phyloP scores from a whole-genome alignment of 2,329 filamentous ascomycete species.

The Graphium sp. region DNA sequence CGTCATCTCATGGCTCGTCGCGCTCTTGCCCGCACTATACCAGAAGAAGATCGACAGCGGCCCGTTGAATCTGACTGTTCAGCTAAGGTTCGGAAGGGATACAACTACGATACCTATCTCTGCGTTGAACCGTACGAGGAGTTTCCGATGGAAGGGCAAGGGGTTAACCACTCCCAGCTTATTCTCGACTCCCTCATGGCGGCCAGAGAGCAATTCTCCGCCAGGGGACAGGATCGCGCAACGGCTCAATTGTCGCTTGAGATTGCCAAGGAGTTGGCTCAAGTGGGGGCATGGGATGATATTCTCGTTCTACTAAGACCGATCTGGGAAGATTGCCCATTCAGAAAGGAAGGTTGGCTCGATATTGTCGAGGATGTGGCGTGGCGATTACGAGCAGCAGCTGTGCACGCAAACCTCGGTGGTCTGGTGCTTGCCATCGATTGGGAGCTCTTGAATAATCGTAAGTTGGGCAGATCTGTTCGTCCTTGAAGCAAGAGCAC shows the following conservation, averaged over 20 bases:
- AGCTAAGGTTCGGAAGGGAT: slow-evolving; percentile 28
- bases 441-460: slow-evolving; percentile 45
- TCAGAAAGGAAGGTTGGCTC: slow-evolving; percentile 42
- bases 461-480: too few relatives aligned
- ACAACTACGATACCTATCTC: slow-evolving; percentile 49
- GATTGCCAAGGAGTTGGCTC: slow-evolving; percentile 36
- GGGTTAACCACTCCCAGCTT: slow-evolving; percentile 36
- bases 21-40: slow-evolving; percentile 34
- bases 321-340: slow-evolving; percentile 39
- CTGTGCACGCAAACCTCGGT: slow-evolving; percentile 30
- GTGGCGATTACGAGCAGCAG: slow-evolving; percentile 43
- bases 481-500: too few relatives aligned
- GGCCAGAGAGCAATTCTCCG: slow-evolving; percentile 35
- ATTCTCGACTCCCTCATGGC: slow-evolving; percentile 34
- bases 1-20: slow-evolving; percentile 37
- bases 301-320: slow-evolving; percentile 35
- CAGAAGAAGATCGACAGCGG: slow-evolving; percentile 38
- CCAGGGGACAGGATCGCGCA: slow-evolving; percentile 32
- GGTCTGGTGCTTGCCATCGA: slow-evolving; percentile 43
- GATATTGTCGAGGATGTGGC: slow-evolving; percentile 41
- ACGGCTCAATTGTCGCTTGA: slow-evolving; percentile 40
- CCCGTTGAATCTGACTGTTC: slow-evolving; percentile 30
- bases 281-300: slow-evolving; percentile 31
- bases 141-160: slow-evolving; percentile 29
- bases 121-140: slow-evolving; percentile 47